phyloP scores from a whole-genome alignment of 1,139 yeast genomes.

The Pichia terricola region DNA sequence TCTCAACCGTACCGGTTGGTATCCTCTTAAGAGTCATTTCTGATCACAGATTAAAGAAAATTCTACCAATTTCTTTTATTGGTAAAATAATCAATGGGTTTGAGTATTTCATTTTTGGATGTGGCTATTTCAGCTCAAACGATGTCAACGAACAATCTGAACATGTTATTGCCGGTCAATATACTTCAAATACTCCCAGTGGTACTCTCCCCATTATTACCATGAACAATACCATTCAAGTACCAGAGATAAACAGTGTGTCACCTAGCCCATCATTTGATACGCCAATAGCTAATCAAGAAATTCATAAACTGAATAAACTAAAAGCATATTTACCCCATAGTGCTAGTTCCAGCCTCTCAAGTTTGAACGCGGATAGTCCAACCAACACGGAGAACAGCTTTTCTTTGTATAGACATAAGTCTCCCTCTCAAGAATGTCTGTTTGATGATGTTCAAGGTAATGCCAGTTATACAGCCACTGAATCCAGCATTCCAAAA shows the following conservation, averaged over 20 bases:
- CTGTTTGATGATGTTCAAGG: neutral
- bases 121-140: slow-evolving; percentile 8
- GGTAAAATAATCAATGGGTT: slow-evolving; percentile 37
- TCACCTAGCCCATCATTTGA: slow-evolving; percentile 10
- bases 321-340: neutral
- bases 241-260: neutral
- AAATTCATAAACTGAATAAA: slow-evolving; percentile 6
- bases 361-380: neutral
- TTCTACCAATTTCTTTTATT: slow-evolving; percentile 61
- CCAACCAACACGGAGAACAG: neutral
- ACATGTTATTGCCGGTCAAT: neutral
- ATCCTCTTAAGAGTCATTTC: slow-evolving; percentile 68
- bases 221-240: too few species aligned
- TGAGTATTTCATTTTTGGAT: slow-evolving; percentile 36
- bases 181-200: neutral
- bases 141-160: neutral
- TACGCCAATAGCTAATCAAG: neutral
- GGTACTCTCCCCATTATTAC: slow-evolving; percentile 1
- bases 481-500: neutral
- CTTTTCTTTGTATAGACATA: slow-evolving; percentile 3
- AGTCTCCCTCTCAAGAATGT: slow-evolving; percentile 9
- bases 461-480: slow-evolving; percentile 1
- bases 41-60: slow-evolving; percentile 58
- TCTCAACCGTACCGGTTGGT: slow-evolving; percentile 77
- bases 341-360: slow-evolving; percentile 3